Conservation (phyloP, 2,329 filamentous ascomycete species). For the Beauveria pseudobassiana region DNA sequence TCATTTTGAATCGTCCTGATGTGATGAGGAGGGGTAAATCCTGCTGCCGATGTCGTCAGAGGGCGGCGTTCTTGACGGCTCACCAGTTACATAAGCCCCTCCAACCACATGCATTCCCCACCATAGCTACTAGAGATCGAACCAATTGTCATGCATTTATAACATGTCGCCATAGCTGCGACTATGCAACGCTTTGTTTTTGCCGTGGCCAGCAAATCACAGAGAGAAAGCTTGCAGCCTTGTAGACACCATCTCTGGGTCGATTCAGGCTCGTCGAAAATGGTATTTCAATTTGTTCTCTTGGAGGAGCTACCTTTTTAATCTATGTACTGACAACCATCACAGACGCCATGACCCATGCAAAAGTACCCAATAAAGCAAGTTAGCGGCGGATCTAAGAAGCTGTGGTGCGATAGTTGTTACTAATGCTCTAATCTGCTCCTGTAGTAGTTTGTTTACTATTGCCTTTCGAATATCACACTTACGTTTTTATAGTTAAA, state of each 20-base stretch:
- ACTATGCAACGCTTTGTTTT: neutral
- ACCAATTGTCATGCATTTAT: neutral
- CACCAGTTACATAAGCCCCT: constrained; percentile 11
- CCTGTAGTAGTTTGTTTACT: too few species aligned
- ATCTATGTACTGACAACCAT: neutral
- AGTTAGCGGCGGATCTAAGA: too few species aligned
- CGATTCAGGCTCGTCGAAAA: neutral
- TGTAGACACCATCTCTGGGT: neutral
- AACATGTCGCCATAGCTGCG: neutral
- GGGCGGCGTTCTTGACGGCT: neutral
- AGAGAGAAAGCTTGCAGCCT: neutral
- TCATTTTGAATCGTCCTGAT: constrained; percentile 33
- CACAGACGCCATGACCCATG: neutral
- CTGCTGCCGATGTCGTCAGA: neutral
- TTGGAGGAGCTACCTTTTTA: neutral
- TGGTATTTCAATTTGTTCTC: neutral
- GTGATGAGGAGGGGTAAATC: constrained; percentile 2
- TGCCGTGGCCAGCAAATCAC: neutral
- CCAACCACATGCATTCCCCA: constrained; percentile 1
- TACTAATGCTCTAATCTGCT: too few species aligned
- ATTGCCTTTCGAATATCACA: too few species aligned
- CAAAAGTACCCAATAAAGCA: neutral
- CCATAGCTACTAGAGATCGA: neutral
- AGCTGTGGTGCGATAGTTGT: too few species aligned
- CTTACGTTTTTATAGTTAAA: too few species aligned